Base-by-base conservation (phyloP, 106 monocot species). In the Triglochin maritima region DNA sequence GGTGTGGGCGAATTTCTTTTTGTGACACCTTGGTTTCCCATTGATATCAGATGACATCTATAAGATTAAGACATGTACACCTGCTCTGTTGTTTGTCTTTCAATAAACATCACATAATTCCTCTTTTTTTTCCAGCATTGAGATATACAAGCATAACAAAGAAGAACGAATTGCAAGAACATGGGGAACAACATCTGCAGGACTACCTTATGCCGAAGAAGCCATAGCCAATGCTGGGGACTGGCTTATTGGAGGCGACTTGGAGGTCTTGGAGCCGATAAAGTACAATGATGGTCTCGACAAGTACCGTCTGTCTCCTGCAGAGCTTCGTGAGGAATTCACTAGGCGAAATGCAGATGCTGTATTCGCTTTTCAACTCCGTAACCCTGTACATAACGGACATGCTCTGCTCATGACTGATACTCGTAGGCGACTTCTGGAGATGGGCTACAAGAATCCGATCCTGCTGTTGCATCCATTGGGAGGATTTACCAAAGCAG, bases 161-260 rank as follows among this genome's bases (percentile, higher is more conserved):
- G 93, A 89, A 84, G 93, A 93, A 84, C 46, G 93, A 56, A 93
- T 93, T 71, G 93, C 93, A 71, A 78, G 93, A 71, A 93, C 93
- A 60, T 93, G 93, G 93, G 93, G 93, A 51, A 93, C 89, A 63
- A 93, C 84, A 78, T 84, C 86, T 53, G 71, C 75, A 13, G 93
- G 93, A 12, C 68, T 93, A 8, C 93, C 93, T 44, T 93, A 93
- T 77, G 89, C 77, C 44, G 85, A 93, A 53, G 78, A 86, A 67
- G 78, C 93, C 9, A 86, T 93, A 60, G 67, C 69, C 9, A 80
- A 84, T 67, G 77, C 93, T 80, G 93, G 89, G 67, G 80, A 89
- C 48, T 93, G 93, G 93, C 77, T 93, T 17, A 77, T 93, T 46
- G 93, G 93, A 52, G 93, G 93, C 43, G 89, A 93, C 47, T 65